A percentile compares a stretch with the other conserved stretches of the same genome.
phyloP scores from a whole-genome alignment of 1,139 yeast species.

The Blastobotrys petasosporus region DNA sequence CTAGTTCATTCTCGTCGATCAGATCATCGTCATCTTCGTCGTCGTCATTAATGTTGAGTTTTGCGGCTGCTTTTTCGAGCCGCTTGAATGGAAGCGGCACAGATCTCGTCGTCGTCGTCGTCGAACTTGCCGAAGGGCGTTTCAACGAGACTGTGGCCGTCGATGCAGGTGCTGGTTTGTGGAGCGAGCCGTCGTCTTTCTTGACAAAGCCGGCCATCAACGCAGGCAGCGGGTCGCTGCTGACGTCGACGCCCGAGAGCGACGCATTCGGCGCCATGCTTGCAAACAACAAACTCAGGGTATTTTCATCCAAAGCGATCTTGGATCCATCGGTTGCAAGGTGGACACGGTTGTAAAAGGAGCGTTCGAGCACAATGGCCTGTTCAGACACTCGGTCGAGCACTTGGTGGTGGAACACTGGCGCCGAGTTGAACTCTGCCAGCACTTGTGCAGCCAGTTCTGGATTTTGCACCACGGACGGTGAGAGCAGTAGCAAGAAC shows the following conservation, averaged over 20 bases:
- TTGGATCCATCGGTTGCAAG: constrained; percentile 45
- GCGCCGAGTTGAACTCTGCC: constrained; percentile 14
- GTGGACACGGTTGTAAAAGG: constrained; percentile 46
- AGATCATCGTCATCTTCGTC: constrained; percentile 42
- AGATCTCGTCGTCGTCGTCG: constrained; percentile 2
- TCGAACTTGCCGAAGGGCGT: constrained; percentile 3
- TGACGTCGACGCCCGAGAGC: constrained; percentile 48
- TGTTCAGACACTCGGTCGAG: constrained; percentile 63
- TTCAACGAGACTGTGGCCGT: constrained; percentile 12
- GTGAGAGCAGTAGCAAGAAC: constrained; percentile 57
- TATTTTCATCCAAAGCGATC: constrained; percentile 40
- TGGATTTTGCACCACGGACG: constrained; percentile 63
- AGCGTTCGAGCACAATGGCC: constrained; percentile 44
- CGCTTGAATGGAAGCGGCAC: constrained; percentile 20
- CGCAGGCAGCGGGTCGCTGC: constrained; percentile 45
- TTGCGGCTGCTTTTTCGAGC: constrained; percentile 34
- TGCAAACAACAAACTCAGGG: constrained; percentile 40
- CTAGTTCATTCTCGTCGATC: constrained; percentile 44
- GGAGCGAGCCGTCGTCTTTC: constrained; percentile 37
- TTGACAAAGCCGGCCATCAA: constrained; percentile 58
- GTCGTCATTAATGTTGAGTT: constrained; percentile 41
- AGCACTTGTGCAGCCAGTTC: constrained; percentile 41
- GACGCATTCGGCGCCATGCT: constrained; percentile 45
- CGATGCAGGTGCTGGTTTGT: constrained; percentile 6
- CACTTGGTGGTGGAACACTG: constrained; percentile 45